Evolutionary conservation across 2,329 filamentous ascomycete genomes (phyloP).

Genomic region (Penicillium frequentans): DNA sequence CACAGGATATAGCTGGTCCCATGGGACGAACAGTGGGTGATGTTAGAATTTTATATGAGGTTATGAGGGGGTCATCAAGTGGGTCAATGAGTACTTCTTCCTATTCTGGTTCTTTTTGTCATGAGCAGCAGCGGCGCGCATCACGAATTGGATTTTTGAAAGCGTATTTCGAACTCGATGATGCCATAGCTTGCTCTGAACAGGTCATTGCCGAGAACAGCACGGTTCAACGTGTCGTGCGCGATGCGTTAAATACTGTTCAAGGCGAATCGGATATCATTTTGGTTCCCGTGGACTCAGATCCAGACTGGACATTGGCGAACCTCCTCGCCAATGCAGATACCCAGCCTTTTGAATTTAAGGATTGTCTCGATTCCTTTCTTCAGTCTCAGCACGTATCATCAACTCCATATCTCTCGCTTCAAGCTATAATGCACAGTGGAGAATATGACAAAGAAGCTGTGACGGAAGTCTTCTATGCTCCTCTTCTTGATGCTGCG

Average conservation of each 20-base stretch:
- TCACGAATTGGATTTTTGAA: constrained; percentile 51
- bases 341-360: constrained; percentile 62
- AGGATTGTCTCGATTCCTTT: constrained; percentile 57
- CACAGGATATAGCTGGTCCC: constrained; percentile 58
- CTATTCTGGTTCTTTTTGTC: not conserved
- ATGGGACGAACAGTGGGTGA: constrained; percentile 50
- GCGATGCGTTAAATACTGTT: constrained; percentile 41
- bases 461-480: constrained; percentile 60
- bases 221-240: constrained; percentile 56
- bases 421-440: constrained; percentile 52
- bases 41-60: constrained; percentile 25
- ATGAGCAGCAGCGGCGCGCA: not conserved
- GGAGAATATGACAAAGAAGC: constrained; percentile 50
- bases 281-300: constrained; percentile 53
- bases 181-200: constrained; percentile 9
- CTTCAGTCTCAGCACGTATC: constrained; percentile 41
- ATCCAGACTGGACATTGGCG: constrained; percentile 15
- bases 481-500: constrained; percentile 53
- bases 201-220: constrained; percentile 49
- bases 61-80: constrained; percentile 19
- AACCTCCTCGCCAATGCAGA: constrained; percentile 50
- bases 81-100: not conserved
- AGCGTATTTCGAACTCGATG: constrained; percentile 55
- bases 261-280: constrained; percentile 20
- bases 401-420: constrained; percentile 31